These are phyloP conservation scores for Chondrostereum purpureum DNA, from an alignment of 1,284 basidiomycete genomes.

Conservation along the genomic window DNA sequence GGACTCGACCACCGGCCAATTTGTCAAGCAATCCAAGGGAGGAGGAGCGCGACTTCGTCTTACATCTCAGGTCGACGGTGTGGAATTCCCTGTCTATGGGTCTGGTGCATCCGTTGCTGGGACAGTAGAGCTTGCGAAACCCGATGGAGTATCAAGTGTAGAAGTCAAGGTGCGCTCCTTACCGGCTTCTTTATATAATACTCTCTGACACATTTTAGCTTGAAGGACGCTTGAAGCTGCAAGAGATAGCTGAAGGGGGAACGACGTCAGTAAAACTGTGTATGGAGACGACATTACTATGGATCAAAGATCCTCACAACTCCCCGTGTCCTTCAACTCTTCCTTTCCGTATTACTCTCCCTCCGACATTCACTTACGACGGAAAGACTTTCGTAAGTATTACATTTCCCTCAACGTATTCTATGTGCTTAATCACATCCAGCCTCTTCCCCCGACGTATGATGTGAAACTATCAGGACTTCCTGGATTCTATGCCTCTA, in stretches of 20 bases:
- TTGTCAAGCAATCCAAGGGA: constrained; percentile 54
- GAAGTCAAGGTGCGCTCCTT: constrained; percentile 50
- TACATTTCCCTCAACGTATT: constrained; percentile 8
- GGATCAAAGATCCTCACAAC: constrained; percentile 42
- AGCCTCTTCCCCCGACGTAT: constrained; percentile 63
- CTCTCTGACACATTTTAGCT: constrained; percentile 32
- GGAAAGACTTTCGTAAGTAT: constrained; percentile 53
- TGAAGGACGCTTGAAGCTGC: constrained; percentile 50
- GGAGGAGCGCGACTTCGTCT: constrained; percentile 48
- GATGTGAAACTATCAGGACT: constrained; percentile 54
- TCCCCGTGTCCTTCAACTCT: constrained; percentile 44
- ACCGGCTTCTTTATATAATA: constrained; percentile 4
- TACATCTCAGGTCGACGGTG: constrained; percentile 42
- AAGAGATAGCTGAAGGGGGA: constrained; percentile 63
- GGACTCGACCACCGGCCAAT: constrained; percentile 37
- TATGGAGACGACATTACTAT: constrained; percentile 45
- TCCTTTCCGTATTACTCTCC: constrained; percentile 49
- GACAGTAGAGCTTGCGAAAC: constrained; percentile 46
- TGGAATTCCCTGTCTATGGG: constrained; percentile 51
- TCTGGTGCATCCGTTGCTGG: constrained; percentile 48
- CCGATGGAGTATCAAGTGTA: constrained; percentile 50
- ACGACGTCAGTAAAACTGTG: constrained; percentile 44
- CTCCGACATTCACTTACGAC: constrained; percentile 49
- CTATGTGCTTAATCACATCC: constrained; percentile 9
- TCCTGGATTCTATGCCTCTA: constrained; percentile 58